A percentile compares a stretch with the other conserved stretches of the same genome.
Conservation (phyloP, 139 green algal genomes). For the Tetraselmis striata region DNA sequence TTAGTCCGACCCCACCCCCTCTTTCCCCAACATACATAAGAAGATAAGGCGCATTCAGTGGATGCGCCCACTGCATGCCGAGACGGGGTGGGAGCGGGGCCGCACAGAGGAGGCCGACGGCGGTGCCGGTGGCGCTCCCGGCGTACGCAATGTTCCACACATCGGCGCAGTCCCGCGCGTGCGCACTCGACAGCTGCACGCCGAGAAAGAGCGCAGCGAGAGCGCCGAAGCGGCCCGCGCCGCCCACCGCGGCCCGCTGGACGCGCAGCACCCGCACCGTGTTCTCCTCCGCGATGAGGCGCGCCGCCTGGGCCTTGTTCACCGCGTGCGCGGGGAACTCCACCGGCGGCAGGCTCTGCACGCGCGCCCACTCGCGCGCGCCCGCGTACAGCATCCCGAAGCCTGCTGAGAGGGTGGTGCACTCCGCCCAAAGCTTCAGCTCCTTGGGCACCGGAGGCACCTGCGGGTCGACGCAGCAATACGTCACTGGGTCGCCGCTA, state of each 20-base stretch:
- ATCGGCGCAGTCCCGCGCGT: neutral
- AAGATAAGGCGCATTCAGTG: too few species aligned
- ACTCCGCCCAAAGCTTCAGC: neutral
- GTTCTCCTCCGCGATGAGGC: neutral
- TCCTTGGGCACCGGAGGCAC: neutral
- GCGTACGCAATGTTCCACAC: neutral
- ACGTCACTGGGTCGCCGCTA: too few species aligned
- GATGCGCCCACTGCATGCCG: too few species aligned
- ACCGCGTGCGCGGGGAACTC: neutral
- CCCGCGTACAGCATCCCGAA: neutral
- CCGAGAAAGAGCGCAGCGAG: neutral
- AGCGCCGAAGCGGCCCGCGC: neutral
- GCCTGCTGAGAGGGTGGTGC: neutral
- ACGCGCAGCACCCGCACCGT: neutral
- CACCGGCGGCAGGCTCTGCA: neutral
- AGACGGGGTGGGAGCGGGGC: neutral
- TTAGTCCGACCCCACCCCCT: too few species aligned
- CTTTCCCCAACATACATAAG: too few species aligned
- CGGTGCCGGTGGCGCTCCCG: neutral
- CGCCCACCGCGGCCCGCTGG: neutral
- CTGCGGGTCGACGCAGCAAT: too few species aligned
- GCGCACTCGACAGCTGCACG: neutral
- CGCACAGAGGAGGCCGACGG: neutral
- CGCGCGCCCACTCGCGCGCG: neutral
- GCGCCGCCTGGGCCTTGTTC: neutral